Evolutionary conservation across 495 filamentous ascomycete genomes (phyloP).

Genomic region (Bryoglossum gracile): DNA sequence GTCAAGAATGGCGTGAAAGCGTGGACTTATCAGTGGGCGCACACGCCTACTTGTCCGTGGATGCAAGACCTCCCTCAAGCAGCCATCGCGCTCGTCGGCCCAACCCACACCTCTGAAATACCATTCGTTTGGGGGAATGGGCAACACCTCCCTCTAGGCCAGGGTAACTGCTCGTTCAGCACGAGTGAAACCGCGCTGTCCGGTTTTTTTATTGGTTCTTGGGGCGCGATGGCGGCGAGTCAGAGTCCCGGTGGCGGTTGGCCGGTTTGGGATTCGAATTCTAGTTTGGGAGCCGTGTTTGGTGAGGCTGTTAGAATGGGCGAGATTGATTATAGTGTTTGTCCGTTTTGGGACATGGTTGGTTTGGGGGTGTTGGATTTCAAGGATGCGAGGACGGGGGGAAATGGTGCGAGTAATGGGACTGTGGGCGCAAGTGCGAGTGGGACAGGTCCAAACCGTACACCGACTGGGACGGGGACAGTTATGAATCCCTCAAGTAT

Average conservation of each 20-base stretch:
- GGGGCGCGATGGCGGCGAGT: conserved; percentile 33
- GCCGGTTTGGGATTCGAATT: conserved; percentile 25
- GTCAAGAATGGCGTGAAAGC: conserved; percentile 24
- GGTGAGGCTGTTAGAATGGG: conserved; percentile 22
- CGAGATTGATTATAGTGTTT: conserved; percentile 28
- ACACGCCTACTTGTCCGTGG: conserved; percentile 32
- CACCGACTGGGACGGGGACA: too few species aligned
- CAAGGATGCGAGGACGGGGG: not conserved
- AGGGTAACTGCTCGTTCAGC: conserved; percentile 30
- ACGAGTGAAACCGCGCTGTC: conserved; percentile 27
- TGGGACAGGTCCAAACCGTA: too few species aligned
- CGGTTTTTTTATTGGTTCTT: conserved; percentile 29
- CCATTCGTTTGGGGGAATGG: conserved; percentile 37
- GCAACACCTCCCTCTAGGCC: conserved; percentile 21
- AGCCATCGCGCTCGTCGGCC: conserved; percentile 20
- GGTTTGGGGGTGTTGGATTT: conserved; percentile 1
- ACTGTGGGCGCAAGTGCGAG: not conserved
- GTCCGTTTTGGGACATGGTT: conserved; percentile 31
- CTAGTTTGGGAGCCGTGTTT: conserved; percentile 27
- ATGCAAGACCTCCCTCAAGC: conserved; percentile 9
- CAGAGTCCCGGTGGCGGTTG: conserved; percentile 23
- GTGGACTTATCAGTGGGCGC: conserved; percentile 32
- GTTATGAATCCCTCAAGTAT: too few species aligned
- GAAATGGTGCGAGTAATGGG: not conserved
- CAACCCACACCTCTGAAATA: conserved; percentile 34